Percentiles rank a stretch among this genome's conserved stretches.
These are phyloP conservation scores for Backusella parvicylindrica DNA, from an alignment of 192 early-diverging fungal species.

Conservation along the genomic window DNA sequence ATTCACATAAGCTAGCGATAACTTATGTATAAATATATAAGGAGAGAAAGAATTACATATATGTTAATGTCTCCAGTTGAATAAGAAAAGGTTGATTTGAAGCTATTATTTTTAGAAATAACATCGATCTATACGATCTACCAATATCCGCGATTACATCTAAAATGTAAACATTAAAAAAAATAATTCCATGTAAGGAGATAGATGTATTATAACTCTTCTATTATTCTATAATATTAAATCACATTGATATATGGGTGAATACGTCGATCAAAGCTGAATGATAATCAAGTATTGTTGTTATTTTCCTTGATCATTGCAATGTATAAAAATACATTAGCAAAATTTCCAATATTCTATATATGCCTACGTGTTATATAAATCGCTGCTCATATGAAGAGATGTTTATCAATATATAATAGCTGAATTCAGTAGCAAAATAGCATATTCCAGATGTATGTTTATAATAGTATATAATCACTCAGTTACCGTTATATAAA, in stretches of 20 bases:
- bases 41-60: constrained; percentile 35
- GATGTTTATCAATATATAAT: constrained; percentile 75
- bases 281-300: background rate
- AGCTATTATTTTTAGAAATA: constrained; percentile 55
- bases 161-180: constrained; percentile 26
- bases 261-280: constrained; percentile 57
- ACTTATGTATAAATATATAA: background rate
- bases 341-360: too few relatives aligned
- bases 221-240: constrained; percentile 33
- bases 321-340: too few relatives aligned
- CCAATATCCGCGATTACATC: constrained; percentile 47
- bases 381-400: constrained; percentile 48
- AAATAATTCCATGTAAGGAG: constrained; percentile 44
- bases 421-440: constrained; percentile 80
- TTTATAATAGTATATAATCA: constrained; percentile 64
- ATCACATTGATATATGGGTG: constrained; percentile 12
- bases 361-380: too few relatives aligned
- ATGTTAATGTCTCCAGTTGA: background rate
- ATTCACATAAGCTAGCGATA: background rate
- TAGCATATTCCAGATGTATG: constrained; percentile 79
- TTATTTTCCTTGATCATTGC: background rate
- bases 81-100: constrained; percentile 50
- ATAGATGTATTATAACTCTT: constrained; percentile 59
- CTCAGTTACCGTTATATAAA: constrained; percentile 55
- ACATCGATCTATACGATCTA: constrained; percentile 53